Evolutionary conservation across 192 early-diverging fungal species (phyloP).

Genomic region (Rhizoclosmatium sp.): DNA sequence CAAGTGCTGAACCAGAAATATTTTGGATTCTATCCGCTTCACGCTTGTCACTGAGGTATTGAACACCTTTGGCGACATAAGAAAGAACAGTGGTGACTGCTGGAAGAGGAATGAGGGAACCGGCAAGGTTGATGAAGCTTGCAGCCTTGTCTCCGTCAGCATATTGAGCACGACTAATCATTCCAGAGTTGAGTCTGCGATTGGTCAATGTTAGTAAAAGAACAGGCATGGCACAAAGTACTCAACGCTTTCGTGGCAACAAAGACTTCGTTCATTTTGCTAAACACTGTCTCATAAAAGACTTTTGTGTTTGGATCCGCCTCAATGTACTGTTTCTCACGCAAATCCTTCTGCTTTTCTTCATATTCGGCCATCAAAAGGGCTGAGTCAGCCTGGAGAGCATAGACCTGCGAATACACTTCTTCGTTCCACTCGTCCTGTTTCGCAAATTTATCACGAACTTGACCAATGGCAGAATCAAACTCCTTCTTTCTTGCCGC

Average conservation of each 20-base stretch:
- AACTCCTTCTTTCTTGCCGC: constrained; percentile 22
- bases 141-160: constrained; percentile 24
- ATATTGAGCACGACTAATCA: constrained; percentile 24
- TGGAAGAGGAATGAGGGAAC: constrained; percentile 32
- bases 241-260: constrained; percentile 18
- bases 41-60: constrained; percentile 25
- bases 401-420: constrained; percentile 23
- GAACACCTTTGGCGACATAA: constrained; percentile 27
- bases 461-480: constrained; percentile 14
- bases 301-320: constrained; percentile 30
- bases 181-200: constrained; percentile 22
- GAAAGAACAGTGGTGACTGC: constrained; percentile 16
- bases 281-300: constrained; percentile 18
- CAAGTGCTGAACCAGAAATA: constrained; percentile 18
- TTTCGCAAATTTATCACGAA: constrained; percentile 1
- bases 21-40: constrained; percentile 32
- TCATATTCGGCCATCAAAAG: constrained; percentile 36
- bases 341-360: constrained; percentile 24
- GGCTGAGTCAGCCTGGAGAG: constrained; percentile 18
- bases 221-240: too few relatives aligned
- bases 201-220: too few relatives aligned
- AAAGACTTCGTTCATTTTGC: constrained; percentile 33
- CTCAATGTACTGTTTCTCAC: constrained; percentile 32
- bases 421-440: constrained; percentile 31
- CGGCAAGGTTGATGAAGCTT: constrained; percentile 3